Evolutionary conservation across 2,329 filamentous ascomycete genomes (phyloP), one percentile per base, ranked within the genome.

Genomic region (Aureobasidium zeae): DNA sequence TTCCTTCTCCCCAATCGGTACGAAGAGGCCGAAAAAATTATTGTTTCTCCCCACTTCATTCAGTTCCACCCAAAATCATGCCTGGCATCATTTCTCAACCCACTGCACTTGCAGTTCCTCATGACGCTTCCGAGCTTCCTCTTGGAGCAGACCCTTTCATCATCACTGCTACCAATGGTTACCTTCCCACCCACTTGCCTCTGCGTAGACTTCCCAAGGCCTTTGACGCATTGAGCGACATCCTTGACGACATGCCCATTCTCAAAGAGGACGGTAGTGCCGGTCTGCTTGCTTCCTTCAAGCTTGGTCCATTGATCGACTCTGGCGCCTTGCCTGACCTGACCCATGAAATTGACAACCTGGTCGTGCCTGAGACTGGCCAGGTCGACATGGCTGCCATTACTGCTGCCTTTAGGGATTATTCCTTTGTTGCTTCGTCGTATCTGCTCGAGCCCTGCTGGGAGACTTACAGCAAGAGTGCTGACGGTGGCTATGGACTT

Each of bases 391-490:
- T 89, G 28, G 81, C 82, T 12, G 67, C 86, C 47, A 79, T 93
- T 70, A 91, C 88, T 55, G 87, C 87, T 24, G 67, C 93, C 35
- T 94, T 94, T 63, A 75, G 88, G 15, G 88, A 95, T 67, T 95
- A 94, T 62, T 84, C 83, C 11, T 95, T 94, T 70, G 67, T 94
- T 21, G 83, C 87, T 4, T 93, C 85, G 17, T 84, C 86, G 0
- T 94, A 94, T 60, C 71, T 95, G 21, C 77, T 95, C 21, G 88
- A 95, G 69, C 88, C 88, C 9, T 95, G 88, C 62, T 88, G 91
- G 64, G 73, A 86, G 66, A 74, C 81, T 48, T 80, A 76, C 62
- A 51, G 43, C 31, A 34, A 48, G 44, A 66, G 68, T 48, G 69
- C 67, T 34, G 82, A 81, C 0, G 78, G 84, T 59, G 71, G 72